Conservation (phyloP, 345 rosid genomes). For the Cardamine resedifolia region DNA sequence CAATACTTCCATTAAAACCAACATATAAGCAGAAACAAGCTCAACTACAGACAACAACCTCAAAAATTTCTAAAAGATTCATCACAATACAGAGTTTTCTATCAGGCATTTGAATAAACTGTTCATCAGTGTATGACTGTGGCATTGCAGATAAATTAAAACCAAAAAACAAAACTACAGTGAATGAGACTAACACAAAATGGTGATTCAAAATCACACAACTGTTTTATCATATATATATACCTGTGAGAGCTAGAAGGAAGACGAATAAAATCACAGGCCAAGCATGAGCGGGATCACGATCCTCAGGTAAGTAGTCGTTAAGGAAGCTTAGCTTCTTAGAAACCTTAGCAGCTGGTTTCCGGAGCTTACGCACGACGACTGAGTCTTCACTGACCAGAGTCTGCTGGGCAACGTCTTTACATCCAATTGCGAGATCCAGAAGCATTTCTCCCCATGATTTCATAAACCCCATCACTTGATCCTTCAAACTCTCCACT, state of each 20-base stretch:
- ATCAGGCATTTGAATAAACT: neutral
- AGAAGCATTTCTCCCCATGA: slow-evolving; percentile 94
- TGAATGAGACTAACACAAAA: neutral
- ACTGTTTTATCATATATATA: neutral
- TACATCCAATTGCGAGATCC: slow-evolving; percentile 77
- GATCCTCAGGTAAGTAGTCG: slow-evolving; percentile 95
- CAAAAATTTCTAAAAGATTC: neutral
- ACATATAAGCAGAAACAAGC: neutral
- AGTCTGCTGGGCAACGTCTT: slow-evolving; percentile 64
- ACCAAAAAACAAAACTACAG: neutral
- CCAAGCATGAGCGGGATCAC: slow-evolving; percentile 88
- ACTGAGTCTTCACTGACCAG: slow-evolving; percentile 69
- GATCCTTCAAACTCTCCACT: slow-evolving; percentile 65
- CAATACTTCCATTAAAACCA: neutral
- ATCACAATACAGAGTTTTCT: neutral
- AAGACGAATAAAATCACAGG: slow-evolving; percentile 68
- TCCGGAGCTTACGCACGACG: slow-evolving; percentile 64
- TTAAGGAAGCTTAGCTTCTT: slow-evolving; percentile 70
- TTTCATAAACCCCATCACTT: slow-evolving; percentile 64
- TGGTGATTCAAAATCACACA: neutral
- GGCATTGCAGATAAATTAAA: neutral
- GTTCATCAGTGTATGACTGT: slow-evolving; percentile 9
- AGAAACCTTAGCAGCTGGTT: slow-evolving; percentile 61
- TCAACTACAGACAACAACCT: neutral
- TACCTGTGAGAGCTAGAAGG: slow-evolving; percentile 82